These are phyloP conservation scores for Aspergillus pseudoviridinutans DNA, from an alignment of 2,329 filamentous ascomycete genomes.

Conservation along the genomic window DNA sequence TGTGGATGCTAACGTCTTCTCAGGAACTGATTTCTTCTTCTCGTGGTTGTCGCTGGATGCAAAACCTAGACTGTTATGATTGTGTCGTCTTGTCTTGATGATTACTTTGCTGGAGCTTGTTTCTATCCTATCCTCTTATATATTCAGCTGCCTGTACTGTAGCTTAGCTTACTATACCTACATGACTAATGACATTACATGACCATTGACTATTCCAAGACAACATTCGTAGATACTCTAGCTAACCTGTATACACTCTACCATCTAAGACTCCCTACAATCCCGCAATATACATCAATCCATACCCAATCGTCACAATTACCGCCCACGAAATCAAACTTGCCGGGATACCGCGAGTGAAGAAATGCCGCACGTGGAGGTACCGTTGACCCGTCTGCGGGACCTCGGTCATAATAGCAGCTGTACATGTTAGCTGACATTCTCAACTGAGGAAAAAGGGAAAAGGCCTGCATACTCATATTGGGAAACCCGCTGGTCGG, in stretches of 20 bases:
- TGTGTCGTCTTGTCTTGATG: too few species aligned
- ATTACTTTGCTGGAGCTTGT: neutral
- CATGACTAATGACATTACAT: neutral
- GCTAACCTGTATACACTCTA: neutral
- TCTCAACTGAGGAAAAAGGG: slow-evolving; percentile 10
- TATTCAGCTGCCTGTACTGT: neutral
- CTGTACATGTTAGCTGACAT: slow-evolving; percentile 42
- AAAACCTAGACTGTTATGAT: too few species aligned
- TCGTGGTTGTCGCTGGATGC: neutral
- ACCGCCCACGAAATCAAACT: slow-evolving; percentile 77
- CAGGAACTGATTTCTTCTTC: neutral
- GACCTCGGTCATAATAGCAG: slow-evolving; percentile 99
- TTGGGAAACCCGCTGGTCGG: slow-evolving; percentile 97
- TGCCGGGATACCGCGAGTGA: slow-evolving; percentile 85
- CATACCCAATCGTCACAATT: slow-evolving; percentile 85
- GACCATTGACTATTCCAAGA: neutral
- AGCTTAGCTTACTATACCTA: neutral
- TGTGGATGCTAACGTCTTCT: neutral
- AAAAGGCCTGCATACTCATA: slow-evolving; percentile 73
- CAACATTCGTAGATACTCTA: neutral
- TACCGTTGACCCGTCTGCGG: slow-evolving; percentile 85
- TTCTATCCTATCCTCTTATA: neutral
- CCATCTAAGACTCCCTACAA: slow-evolving; percentile 31
- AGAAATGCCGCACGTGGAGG: slow-evolving; percentile 87
- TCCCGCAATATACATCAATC: slow-evolving; percentile 73